Evolutionary conservation across 2,329 filamentous ascomycete genomes (phyloP).

Genomic region (Elsinoe fawcettii): DNA sequence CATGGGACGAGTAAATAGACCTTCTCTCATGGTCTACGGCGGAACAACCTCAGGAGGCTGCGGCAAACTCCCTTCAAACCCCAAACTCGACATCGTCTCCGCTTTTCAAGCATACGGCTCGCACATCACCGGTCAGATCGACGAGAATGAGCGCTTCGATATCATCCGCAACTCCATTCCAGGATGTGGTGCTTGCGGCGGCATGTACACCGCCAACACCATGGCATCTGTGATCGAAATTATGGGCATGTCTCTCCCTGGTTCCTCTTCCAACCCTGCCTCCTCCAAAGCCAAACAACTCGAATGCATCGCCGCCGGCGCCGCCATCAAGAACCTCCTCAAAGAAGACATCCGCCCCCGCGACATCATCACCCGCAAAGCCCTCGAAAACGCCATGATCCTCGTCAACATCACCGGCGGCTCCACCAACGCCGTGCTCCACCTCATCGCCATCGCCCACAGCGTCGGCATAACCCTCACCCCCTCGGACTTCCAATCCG

Average conservation of each 20-base stretch:
- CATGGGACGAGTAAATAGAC: conserved; percentile 90
- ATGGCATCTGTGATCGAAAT: conserved; percentile 45
- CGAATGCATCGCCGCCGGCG: conserved; percentile 43
- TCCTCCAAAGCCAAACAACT: conserved; percentile 44
- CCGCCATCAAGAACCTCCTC: conserved; percentile 44
- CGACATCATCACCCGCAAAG: conserved; percentile 43
- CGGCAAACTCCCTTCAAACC: conserved; percentile 61
- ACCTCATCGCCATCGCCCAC: conserved; percentile 45
- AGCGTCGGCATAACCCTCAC: conserved; percentile 44
- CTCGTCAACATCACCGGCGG: conserved; percentile 44
- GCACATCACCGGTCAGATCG: conserved; percentile 85
- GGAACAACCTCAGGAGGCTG: conserved; percentile 91
- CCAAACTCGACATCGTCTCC: conserved; percentile 81
- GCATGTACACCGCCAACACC: conserved; percentile 57
- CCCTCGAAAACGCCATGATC: conserved; percentile 46
- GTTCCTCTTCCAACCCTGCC: conserved; percentile 45
- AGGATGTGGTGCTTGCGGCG: conserved; percentile 73
- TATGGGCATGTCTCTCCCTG: conserved; percentile 45
- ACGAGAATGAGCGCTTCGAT: conserved; percentile 84
- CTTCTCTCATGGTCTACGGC: conserved; percentile 95
- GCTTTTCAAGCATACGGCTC: conserved; percentile 98
- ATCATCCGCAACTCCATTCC: conserved; percentile 90
- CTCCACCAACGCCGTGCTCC: conserved; percentile 45
- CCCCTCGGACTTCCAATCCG: conserved; percentile 45
- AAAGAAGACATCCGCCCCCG: conserved; percentile 44